Evolutionary conservation across 495 filamentous ascomycete species (phyloP).

Genomic region (Aspergillus ostianus): DNA sequence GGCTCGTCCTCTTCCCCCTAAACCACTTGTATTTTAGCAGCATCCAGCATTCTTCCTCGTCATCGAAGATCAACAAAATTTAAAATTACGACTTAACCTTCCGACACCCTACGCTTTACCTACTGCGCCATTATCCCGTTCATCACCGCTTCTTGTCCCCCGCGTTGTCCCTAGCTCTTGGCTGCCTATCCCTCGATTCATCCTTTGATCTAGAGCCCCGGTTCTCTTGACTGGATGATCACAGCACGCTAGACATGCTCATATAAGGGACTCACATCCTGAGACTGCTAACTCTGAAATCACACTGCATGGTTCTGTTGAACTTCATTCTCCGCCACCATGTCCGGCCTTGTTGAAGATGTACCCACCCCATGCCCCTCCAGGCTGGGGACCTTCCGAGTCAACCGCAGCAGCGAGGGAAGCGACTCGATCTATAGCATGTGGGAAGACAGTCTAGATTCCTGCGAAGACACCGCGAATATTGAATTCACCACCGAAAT

Average conservation of each 20-base stretch:
- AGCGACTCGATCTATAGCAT: slow-evolving; percentile 25
- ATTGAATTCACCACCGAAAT: slow-evolving; percentile 42
- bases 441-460: slow-evolving; percentile 21
- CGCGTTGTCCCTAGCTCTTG: slow-evolving; percentile 11
- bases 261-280: background rate
- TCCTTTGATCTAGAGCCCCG: background rate
- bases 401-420: slow-evolving; percentile 15
- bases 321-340: slow-evolving; percentile 11
- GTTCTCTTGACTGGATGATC: background rate
- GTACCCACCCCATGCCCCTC: slow-evolving; percentile 31
- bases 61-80: background rate
- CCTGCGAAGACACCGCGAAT: slow-evolving; percentile 31
- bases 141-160: slow-evolving; percentile 6
- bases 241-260: slow-evolving; percentile 1
- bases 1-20: slow-evolving; percentile 1
- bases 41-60: slow-evolving; percentile 6
- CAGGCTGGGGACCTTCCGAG: slow-evolving; percentile 20
- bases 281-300: background rate
- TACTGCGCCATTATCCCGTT: background rate
- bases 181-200: slow-evolving; percentile 10
- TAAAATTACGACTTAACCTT: slow-evolving; percentile 1
- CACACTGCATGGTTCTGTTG: background rate
- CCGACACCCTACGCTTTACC: background rate
- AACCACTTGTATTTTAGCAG: slow-evolving; percentile 4
- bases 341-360: slow-evolving; percentile 30